Percentiles rank a stretch among this genome's conserved stretches.
Conservation (phyloP, 306 rosid species). For the Cucumis sativus region Cucumber_9930_V3 NC_026659.2:30176501-30177000, state of each 20-base stretch:
- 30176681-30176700: no score
- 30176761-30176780: background rate
- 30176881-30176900: slow-evolving; percentile 3
- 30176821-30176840: background rate
- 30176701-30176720: background rate
- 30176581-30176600: background rate
- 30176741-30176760: background rate
- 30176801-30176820: slow-evolving; percentile 1
- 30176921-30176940: background rate
- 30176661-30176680: background rate
- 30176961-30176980: no score
- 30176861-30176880: slow-evolving; percentile 6
- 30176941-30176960: background rate
- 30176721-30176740: background rate
- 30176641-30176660: background rate
- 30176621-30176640: background rate
- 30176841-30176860: slow-evolving; percentile 14
- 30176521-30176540: background rate
- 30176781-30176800: background rate
- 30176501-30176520: slow-evolving; percentile 14
- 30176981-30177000: no score
- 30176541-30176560: no score
- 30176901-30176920: slow-evolving; percentile 7
- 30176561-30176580: background rate
- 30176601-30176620: background rate